Evolutionary conservation across 257 asterid species (phyloP).

Genomic region (Solanum phureja): DNA sequence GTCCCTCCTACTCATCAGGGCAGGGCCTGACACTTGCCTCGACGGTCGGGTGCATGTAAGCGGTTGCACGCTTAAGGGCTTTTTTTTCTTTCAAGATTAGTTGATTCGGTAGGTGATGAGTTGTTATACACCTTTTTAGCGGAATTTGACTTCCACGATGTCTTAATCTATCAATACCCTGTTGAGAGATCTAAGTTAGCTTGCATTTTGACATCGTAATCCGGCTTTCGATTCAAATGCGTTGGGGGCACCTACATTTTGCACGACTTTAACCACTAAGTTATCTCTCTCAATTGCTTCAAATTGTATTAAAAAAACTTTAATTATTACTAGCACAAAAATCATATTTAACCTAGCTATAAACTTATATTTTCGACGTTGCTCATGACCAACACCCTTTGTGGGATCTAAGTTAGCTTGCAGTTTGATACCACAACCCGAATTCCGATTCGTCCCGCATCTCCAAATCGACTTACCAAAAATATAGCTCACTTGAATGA

Average conservation of each 20-base stretch:
- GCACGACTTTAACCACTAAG: too few species aligned
- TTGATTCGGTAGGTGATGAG: neutral
- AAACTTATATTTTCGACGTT: neutral
- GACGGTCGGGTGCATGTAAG: neutral
- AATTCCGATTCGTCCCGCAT: accelerated
- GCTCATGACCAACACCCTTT: neutral
- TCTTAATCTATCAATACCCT: neutral
- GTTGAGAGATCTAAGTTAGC: neutral
- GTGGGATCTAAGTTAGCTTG: neutral
- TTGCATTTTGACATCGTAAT: neutral
- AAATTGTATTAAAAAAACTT: neutral
- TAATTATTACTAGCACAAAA: neutral
- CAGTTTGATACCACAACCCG: accelerated
- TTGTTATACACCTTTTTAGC: neutral
- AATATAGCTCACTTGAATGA: neutral
- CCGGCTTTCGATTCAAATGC: neutral
- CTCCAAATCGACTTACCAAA: neutral
- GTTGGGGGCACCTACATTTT: too few species aligned
- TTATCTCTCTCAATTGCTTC: neutral
- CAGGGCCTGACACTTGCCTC: neutral
- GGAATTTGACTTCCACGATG: neutral
- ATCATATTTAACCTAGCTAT: neutral
- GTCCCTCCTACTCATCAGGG: neutral
- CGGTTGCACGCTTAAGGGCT: neutral
- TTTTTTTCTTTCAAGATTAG: neutral